A percentile compares a stretch with the other conserved stretches of the same genome.
phyloP scores from a whole-genome alignment of 2,329 filamentous ascomycete species.

The Neocatenulostroma microsporum region DNA sequence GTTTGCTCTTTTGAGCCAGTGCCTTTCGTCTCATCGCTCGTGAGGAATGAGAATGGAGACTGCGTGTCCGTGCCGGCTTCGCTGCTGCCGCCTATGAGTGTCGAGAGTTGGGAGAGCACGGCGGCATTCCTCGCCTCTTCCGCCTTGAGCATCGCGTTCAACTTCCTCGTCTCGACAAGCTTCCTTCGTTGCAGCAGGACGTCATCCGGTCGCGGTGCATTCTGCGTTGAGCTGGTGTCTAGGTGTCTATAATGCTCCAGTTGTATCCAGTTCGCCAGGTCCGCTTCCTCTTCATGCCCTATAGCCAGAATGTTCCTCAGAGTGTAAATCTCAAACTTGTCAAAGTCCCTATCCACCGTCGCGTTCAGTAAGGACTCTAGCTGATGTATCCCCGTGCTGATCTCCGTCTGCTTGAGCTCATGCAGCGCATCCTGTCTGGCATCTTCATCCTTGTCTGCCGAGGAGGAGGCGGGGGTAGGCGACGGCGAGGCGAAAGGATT shows the following conservation, averaged over 20 bases:
- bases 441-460: slow-evolving; percentile 11
- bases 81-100: slow-evolving; percentile 43
- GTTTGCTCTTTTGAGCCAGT: slow-evolving; percentile 59
- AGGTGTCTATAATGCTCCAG: slow-evolving; percentile 72
- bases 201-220: slow-evolving; percentile 55
- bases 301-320: slow-evolving; percentile 62
- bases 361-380: slow-evolving; percentile 44
- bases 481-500: no score
- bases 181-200: slow-evolving; percentile 66
- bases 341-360: slow-evolving; percentile 45
- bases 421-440: slow-evolving; percentile 30
- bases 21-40: slow-evolving; percentile 36
- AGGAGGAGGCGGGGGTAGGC: slow-evolving; percentile 3
- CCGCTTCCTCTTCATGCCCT: slow-evolving; percentile 39
- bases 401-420: slow-evolving; percentile 43
- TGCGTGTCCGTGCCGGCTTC: slow-evolving; percentile 8
- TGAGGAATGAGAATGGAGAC: slow-evolving; percentile 50
- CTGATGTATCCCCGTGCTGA: slow-evolving; percentile 65
- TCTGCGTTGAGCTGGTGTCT: slow-evolving; percentile 23
- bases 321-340: slow-evolving; percentile 63
- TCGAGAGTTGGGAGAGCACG: slow-evolving; percentile 57
- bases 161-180: slow-evolving; percentile 67
- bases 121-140: slow-evolving; percentile 66
- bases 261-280: slow-evolving; percentile 67
- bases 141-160: slow-evolving; percentile 61